These are phyloP conservation scores for Daedaleopsis sinensis DNA, from an alignment of 768 basidiomycete genomes.

Conservation along the genomic window DNA sequence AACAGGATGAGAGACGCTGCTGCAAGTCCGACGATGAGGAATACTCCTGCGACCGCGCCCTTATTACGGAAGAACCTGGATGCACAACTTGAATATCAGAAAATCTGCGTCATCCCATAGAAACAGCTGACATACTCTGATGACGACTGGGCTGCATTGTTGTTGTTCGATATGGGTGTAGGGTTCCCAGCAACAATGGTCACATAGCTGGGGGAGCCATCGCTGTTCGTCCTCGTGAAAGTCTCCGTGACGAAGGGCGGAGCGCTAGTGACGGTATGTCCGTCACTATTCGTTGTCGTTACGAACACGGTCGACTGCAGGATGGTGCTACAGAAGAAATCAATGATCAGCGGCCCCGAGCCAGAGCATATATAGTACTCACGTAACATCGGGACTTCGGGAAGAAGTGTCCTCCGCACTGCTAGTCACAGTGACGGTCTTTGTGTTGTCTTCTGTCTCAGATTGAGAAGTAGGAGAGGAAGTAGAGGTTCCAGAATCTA, in stretches of 20 bases:
- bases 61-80: constrained; percentile 84
- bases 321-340: constrained; percentile 46
- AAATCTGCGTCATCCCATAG: background rate
- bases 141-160: constrained; percentile 40
- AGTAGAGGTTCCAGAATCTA: constrained; percentile 22
- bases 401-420: constrained; percentile 9
- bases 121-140: constrained; percentile 49
- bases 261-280: constrained; percentile 49
- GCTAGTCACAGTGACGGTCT: constrained; percentile 10
- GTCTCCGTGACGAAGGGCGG: constrained; percentile 62
- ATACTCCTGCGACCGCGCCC: constrained; percentile 91
- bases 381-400: constrained; percentile 13
- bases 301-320: constrained; percentile 55
- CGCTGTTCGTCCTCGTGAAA: constrained; percentile 53
- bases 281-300: constrained; percentile 61
- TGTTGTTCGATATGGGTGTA: constrained; percentile 53
- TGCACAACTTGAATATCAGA: background rate
- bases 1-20: constrained; percentile 68
- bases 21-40: constrained; percentile 86
- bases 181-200: constrained; percentile 73
- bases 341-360: background rate
- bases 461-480: constrained; percentile 12
- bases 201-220: constrained; percentile 58
- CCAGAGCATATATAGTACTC: background rate
- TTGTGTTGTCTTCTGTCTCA: constrained; percentile 6